Evolutionary conservation across 2,329 filamentous ascomycete genomes (phyloP), one percentile per base, ranked within the genome.

Genomic region (Salinomyces thailandicus): DNA sequence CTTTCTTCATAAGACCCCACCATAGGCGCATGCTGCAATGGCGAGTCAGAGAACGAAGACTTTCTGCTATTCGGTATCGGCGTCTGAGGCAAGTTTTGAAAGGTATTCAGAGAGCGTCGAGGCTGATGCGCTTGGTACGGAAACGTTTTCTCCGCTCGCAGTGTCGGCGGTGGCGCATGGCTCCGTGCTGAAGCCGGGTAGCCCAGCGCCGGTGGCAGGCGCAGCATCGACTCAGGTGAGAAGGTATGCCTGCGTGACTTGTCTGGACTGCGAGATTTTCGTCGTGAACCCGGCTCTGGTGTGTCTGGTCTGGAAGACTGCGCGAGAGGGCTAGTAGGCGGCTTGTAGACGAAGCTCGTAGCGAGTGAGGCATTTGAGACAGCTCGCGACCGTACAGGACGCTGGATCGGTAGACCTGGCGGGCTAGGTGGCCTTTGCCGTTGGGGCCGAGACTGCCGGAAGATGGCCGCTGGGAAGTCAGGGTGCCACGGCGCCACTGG

Each of bases 1-100:
- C 86, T 95, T 62, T 98, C 91, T 61, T 98, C 91, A 50, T 95
- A 98, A 2, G 89, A 95, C 2, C 91, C 91, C 2, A 96, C 89
- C 82, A 98, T 93, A 3, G 87, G 87, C 6, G 89, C 87, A 60
- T 93, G 85, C 38, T 89, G 83, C 18, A 91, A 66, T 3, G 85
- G 80, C 2, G 85, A 85, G 31, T 94, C 87, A 0, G 80, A 77
- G 31, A 84, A 67, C 0, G 87, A 95, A 0, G 80, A 78, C 29
- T 85, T 71, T 12, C 69, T 59, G 2, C 75, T 66, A 3, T 71
- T 68, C 6, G 72, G 52, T 30, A 70, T 48, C 1, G 66, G 63
- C 12, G 62, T 59, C 38, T 64, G 62, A 4, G 66, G 64, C 18
- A 57, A 58, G 11, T 60, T 65, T 22, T 57, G 55, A 2, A 74